Base-by-base conservation (phyloP, 306 rosid species). In the Castanopsis chinensis region DNA sequence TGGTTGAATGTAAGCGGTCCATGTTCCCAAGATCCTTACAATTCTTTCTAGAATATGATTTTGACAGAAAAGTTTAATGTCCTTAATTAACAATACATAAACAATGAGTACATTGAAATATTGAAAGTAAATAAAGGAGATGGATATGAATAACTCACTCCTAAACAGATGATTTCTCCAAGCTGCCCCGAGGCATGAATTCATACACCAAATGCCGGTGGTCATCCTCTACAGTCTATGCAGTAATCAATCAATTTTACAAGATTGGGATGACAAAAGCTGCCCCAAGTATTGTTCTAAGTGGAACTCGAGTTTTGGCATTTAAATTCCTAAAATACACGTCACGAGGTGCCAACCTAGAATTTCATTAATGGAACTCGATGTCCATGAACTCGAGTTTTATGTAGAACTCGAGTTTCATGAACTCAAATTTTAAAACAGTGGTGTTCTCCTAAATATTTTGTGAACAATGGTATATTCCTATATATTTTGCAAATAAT, bases 101-200 rank as follows among this genome's bases (percentile, higher is more conserved):
- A 25, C n/a, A 76, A 21, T 13, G 58, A 23, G 45, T 17, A 65
- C 5, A 33, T 65, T 65, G 58, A 3, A 88, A 28, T 55, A 57
- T 74, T 74, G 43, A 71, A 76, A 41, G 69, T 45, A 21, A 58
- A 57, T 33, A 25, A n/a, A 0, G 14, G 71, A 67, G 74, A 69
- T 73, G 72, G 45, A 75, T 59, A 49, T 61, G 72, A 73, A 54
- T 59, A 79, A 87, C 99, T 93, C 85, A 96, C 99, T 89, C 74
- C 98, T 90, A 80, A 96, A 93, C 12, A 96, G 75, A 84, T 96
- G 99, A 80, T 96, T 96, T 96, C 32, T 96, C 98, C 89, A 96
- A 88, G 86, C 99, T 93, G 2, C 96, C 88, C 35, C 92, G 92
- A 60, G 94, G 73, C 96, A 96, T 78, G 75, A 90, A 96, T 78